Evolutionary conservation across 1,284 basidiomycete species (phyloP), one percentile per base, ranked within the genome.

Genomic region (Thelephora terrestris): DNA sequence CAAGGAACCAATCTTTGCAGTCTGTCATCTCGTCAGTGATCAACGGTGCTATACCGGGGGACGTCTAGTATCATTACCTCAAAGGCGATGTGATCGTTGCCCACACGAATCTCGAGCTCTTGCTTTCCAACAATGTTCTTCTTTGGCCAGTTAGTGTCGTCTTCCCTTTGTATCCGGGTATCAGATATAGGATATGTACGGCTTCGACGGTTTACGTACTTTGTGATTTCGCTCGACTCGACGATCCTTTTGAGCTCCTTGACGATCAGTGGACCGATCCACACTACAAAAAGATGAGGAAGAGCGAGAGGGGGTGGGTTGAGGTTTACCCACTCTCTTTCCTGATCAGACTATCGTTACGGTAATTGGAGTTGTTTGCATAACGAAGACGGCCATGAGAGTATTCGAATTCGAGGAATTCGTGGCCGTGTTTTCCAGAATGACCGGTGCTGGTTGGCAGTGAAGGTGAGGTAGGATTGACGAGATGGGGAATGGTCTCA

Each of bases 331-430:
- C 58, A 96, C 94, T 95, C 69, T 99, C 96, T 87, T 98, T 98
- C 52, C 94, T 79, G 64, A 99, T 97, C 48, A 99, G 71, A 63
- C 85, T 90, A 69, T 99, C 96, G 61, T 97, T 98, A 43, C 95
- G 75, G 71, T 99, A 99, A 69, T 99, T 99, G 18, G 93, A 97
- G 76, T 99, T 99, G 76, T 99, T 97, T 53, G 96, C 95, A 65
- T 99, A 99, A 57, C 95, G 81, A 54, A 99, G 76, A 50, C 95
- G 83, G 7, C 95, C 96, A 67, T 95, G 87, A 10, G 89, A 88
- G 71, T 97, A 97, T 69, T 99, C 95, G 61, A 98, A 99, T 67
- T 99, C 96, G 45, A 99, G 77, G 64, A 99, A 99, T 65, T 96
- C 93, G 70, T 96, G 93, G 17, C 93, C 93, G 61, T 96, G 92